Evolutionary conservation across 2,329 filamentous ascomycete species (phyloP).

Genomic region (Clarireedia homoeocarpa): DNA sequence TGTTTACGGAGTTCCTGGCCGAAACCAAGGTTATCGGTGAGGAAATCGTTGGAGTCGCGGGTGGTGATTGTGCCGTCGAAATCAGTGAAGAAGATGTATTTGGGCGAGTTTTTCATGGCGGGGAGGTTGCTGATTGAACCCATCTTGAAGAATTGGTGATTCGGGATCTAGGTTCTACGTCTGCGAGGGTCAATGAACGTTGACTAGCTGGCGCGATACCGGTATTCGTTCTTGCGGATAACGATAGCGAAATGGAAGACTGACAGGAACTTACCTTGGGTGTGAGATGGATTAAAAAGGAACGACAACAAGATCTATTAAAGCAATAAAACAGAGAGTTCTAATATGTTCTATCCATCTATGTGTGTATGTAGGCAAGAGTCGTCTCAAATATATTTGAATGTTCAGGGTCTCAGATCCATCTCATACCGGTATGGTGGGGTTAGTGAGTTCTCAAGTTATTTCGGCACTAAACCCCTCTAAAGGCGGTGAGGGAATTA

Average conservation of each 20-base stretch:
- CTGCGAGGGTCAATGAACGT: background rate
- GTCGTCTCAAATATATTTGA: no score
- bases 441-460: background rate
- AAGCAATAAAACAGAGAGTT: background rate
- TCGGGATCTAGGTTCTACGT: background rate
- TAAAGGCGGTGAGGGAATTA: background rate
- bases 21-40: conserved; percentile 90
- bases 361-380: background rate
- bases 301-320: background rate
- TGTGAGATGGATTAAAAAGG: background rate
- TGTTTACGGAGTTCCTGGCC: conserved; percentile 62
- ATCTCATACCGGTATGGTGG: background rate
- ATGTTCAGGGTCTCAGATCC: no score
- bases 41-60: conserved; percentile 56
- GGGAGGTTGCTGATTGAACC: conserved; percentile 38
- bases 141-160: conserved; percentile 4
- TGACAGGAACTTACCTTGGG: background rate
- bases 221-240: no score
- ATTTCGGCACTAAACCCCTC: background rate
- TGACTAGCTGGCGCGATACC: background rate
- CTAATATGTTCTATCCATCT: background rate
- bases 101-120: conserved; percentile 60
- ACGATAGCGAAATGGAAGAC: background rate
- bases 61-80: conserved; percentile 94
- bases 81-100: conserved; percentile 97